Evolutionary conservation across 345 rosid genomes (phyloP), one percentile per base, ranked within the genome.

Genomic region (Brassica cretica): DNA sequence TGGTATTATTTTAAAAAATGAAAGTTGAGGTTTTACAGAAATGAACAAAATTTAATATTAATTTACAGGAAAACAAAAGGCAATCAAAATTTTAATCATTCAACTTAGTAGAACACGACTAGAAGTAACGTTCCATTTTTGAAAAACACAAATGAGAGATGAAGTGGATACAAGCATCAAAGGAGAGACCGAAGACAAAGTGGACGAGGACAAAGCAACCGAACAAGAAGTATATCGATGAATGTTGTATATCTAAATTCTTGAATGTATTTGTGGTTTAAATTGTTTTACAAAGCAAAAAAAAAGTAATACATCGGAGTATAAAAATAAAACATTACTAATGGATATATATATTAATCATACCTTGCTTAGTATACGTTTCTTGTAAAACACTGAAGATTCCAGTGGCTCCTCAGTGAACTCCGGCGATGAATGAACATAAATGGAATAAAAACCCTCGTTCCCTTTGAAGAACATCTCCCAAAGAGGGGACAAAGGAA

Each of bases 401-500:
- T 80, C 73, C 0, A 88, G 89, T 10, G 82, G 5, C 9, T 86
- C 70, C 12, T 71, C 84, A 11, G 76, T 73, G 75, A 77, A 89
- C 19, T 68, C 78, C 49, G 97, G 97, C 58, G 79, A 88, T 5
- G 95, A 68, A 63, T 92, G 97, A 18, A 90, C 87, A 39, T 90
- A 90, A 71, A 92, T 85, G 29, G 95, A 82, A 65, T 82, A 90
- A 18, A 87, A 64, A 2, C 82, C 87, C 61, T 85, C 68, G 58
- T 92, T 77, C 0, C 89, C 91, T 62, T 84, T 49, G 49, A 92
- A 86, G 68, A 89, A 89, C 46, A 78, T 78, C 74, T 90, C 97
- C 95, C 97, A 90, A 72, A 90, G 64, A 2, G 90, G 91, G 55
- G 89, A 86, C 79, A 92, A 82, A 5, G 87, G 85, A 75, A 92